phyloP scores from a whole-genome alignment of 2,329 filamentous ascomycete species.

The Amesomyces nigricolor region DNA sequence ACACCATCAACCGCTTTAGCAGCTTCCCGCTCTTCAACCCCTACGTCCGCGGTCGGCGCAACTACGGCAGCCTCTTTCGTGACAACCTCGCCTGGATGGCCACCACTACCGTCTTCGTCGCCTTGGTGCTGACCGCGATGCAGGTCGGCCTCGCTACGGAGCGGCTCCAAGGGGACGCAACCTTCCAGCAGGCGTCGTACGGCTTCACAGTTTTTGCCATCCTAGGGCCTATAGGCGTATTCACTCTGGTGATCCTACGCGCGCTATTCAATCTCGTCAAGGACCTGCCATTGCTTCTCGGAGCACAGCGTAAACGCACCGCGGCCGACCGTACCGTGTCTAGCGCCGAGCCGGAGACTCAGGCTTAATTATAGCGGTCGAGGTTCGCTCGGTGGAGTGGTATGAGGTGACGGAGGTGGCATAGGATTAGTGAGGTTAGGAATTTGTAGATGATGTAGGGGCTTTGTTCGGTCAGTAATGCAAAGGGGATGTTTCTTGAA shows the following conservation, averaged over 20 bases:
- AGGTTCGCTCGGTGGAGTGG: too few relatives aligned
- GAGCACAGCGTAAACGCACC: background rate
- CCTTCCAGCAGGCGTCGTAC: conserved; percentile 36
- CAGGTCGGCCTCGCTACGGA: conserved; percentile 37
- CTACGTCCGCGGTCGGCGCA: conserved; percentile 14
- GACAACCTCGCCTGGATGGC: conserved; percentile 36
- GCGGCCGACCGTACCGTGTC: too few relatives aligned
- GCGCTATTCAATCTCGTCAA: conserved; percentile 15
- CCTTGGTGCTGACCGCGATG: conserved; percentile 39
- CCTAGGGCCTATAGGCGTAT: conserved; percentile 14
- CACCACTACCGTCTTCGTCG: conserved; percentile 34
- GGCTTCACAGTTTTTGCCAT: conserved; percentile 33
- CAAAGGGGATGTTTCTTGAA: too few relatives aligned
- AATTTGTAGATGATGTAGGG: too few relatives aligned
- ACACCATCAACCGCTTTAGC: conserved; percentile 18
- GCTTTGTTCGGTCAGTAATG: too few relatives aligned
- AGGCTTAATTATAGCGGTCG: too few relatives aligned
- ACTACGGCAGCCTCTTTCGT: conserved; percentile 30
- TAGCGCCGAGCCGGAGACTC: too few relatives aligned
- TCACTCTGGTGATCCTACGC: conserved; percentile 7
- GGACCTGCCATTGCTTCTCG: conserved; percentile 30
- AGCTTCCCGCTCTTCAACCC: conserved; percentile 10
- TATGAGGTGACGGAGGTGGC: too few relatives aligned
- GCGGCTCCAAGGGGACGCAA: conserved; percentile 22
- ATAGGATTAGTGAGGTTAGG: too few relatives aligned